Conservation (phyloP, 2,329 filamentous ascomycete species). For the Lasiodiplodia gonubiensis region DNA sequence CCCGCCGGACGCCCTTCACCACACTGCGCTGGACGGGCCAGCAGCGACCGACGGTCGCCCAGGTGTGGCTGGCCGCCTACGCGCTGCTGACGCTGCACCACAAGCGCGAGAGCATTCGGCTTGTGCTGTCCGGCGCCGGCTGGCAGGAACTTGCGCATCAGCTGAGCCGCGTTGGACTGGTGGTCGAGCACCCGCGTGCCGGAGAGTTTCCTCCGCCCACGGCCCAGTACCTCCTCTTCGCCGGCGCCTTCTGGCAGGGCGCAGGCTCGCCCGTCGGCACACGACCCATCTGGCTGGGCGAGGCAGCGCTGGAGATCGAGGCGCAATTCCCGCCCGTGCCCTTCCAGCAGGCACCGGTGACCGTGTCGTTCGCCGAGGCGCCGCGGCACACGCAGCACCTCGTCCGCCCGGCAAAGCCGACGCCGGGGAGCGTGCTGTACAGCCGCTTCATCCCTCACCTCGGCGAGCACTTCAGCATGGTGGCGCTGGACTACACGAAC, state of each 20-base stretch:
- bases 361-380: constrained; percentile 54
- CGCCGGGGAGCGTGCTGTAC: constrained; percentile 73
- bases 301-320: constrained; percentile 25
- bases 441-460: constrained; percentile 80
- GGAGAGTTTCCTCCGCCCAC: constrained; percentile 43
- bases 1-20: constrained; percentile 51
- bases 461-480: constrained; percentile 76
- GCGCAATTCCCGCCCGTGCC: constrained; percentile 43
- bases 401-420: constrained; percentile 72
- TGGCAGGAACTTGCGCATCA: constrained; percentile 49
- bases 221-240: constrained; percentile 55
- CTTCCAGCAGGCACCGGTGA: constrained; percentile 47
- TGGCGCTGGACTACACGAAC: constrained; percentile 71
- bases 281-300: constrained; percentile 47
- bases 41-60: constrained; percentile 47
- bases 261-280: constrained; percentile 51
- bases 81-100: constrained; percentile 53
- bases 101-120: constrained; percentile 53
- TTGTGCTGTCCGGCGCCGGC: constrained; percentile 48
- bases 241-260: constrained; percentile 55
- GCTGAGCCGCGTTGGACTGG: constrained; percentile 37
- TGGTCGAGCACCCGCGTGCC: constrained; percentile 49
- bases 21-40: constrained; percentile 49
- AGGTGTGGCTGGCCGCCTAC: constrained; percentile 56
- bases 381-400: constrained; percentile 70